phyloP scores from a whole-genome alignment of 2,329 filamentous ascomycete species.

The Cladosporium phlei region DNA sequence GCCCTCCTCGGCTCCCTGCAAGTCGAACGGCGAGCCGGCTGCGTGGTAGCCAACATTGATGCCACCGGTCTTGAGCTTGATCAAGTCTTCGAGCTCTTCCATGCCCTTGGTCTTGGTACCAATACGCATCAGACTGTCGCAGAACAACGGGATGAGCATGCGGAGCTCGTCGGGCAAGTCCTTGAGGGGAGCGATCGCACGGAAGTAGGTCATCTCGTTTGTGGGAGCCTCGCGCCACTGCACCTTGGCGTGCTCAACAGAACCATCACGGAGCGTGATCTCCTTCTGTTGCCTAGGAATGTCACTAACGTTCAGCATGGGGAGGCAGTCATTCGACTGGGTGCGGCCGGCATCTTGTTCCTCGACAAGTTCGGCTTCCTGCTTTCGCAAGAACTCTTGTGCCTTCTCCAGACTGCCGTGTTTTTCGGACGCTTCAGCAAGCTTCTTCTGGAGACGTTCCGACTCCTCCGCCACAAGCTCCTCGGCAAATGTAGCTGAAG shows the following conservation, averaged over 20 bases:
- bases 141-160: conserved; percentile 81
- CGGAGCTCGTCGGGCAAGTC: conserved; percentile 80
- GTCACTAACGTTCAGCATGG: conserved; percentile 81
- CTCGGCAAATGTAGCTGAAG: conserved; percentile 68
- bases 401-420: conserved; percentile 69
- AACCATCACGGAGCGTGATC: conserved; percentile 59
- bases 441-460: conserved; percentile 66
- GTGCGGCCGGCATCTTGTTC: conserved; percentile 67
- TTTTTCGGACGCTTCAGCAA: conserved; percentile 62
- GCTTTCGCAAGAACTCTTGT: conserved; percentile 64
- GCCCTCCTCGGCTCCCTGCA: conserved; percentile 70
- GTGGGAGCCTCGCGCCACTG: conserved; percentile 92
- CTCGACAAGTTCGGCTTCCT: conserved; percentile 69
- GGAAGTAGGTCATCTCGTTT: conserved; percentile 94
- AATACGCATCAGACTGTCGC: conserved; percentile 85
- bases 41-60: conserved; percentile 79
- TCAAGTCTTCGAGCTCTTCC: conserved; percentile 91
- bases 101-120: conserved; percentile 83
- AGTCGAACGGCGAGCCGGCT: conserved; percentile 70
- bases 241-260: conserved; percentile 60
- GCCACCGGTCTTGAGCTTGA: conserved; percentile 93
- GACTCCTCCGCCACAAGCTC: conserved; percentile 74
- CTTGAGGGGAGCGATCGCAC: conserved; percentile 74
- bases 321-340: conserved; percentile 80
- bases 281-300: conserved; percentile 75